These are phyloP conservation scores for Brassica juncea DNA, from an alignment of 345 rosid genomes.

Conservation along the genomic window DNA sequence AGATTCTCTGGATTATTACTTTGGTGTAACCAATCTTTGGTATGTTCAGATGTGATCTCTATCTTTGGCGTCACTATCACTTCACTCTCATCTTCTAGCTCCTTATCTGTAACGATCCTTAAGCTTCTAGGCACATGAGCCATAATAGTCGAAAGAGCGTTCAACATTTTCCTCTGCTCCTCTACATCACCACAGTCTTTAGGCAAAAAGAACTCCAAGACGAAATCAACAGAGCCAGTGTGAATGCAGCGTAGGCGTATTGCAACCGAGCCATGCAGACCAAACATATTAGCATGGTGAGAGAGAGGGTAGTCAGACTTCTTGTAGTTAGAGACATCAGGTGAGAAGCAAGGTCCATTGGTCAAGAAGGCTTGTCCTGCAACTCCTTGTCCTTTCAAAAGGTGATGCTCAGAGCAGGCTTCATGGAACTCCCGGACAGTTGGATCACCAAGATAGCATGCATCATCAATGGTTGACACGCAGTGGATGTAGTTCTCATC, in stretches of 20 bases:
- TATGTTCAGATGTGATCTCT: conserved; percentile 36
- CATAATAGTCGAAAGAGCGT: conserved; percentile 64
- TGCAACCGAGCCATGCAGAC: conserved; percentile 78
- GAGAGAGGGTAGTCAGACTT: conserved; percentile 87
- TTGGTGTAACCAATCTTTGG: not conserved
- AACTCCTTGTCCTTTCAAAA: conserved; percentile 87
- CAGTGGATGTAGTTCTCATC: conserved; percentile 67
- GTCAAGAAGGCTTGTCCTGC: conserved; percentile 88
- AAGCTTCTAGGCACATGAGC: conserved; percentile 67
- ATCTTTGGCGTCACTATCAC: conserved; percentile 38
- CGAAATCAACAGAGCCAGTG: conserved; percentile 70
- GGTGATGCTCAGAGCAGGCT: conserved; percentile 94
- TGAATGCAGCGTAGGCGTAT: conserved; percentile 71
- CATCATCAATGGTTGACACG: conserved; percentile 78
- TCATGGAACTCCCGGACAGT: conserved; percentile 61
- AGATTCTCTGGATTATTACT: conserved; percentile 36
- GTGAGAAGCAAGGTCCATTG: conserved; percentile 80
- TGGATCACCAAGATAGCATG: conserved; percentile 67
- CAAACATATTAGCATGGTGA: conserved; percentile 85
- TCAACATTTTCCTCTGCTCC: conserved; percentile 69
- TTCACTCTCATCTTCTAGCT: conserved; percentile 66
- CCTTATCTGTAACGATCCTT: conserved; percentile 72
- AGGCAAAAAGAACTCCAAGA: conserved; percentile 93
- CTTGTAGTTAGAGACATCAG: conserved; percentile 60
- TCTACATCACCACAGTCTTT: conserved; percentile 57